Conservation (phyloP, 306 rosid genomes). For the Prunus dulcis region DNA sequence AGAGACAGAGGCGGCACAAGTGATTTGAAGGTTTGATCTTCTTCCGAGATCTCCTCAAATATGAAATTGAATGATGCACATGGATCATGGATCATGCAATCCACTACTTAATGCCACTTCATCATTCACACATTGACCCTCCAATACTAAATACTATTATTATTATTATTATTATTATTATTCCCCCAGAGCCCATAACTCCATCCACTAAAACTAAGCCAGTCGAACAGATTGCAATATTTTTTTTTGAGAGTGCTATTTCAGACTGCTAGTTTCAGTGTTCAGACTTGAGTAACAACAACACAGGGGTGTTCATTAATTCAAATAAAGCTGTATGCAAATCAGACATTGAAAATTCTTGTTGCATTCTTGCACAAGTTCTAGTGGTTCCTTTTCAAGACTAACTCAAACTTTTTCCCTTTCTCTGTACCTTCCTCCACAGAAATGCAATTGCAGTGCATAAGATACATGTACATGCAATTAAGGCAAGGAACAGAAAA, state of each 20-base stretch:
- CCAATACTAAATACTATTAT: neutral
- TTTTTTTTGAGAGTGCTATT: neutral
- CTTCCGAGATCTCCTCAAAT: neutral
- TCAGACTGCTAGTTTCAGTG: neutral
- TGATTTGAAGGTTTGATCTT: neutral
- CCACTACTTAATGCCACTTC: slow-evolving; percentile 27
- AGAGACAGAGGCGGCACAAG: neutral
- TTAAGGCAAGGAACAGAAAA: neutral
- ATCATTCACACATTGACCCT: slow-evolving; percentile 6
- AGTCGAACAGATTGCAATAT: neutral
- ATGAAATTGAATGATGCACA: neutral
- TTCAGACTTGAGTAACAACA: neutral
- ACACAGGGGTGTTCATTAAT: neutral
- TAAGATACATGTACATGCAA: neutral
- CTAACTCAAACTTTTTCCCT: neutral
- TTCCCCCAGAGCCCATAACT: neutral
- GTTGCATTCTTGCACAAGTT: neutral
- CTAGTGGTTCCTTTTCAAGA: neutral
- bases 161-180: neutral
- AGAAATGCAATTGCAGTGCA: neutral
- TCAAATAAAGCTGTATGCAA: neutral
- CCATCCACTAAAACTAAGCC: neutral
- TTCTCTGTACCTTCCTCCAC: neutral
- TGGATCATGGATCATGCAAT: slow-evolving; percentile 6
- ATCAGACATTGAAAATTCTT: neutral